Conservation (phyloP, 2,329 filamentous ascomycete species). For the Teratosphaeria destructans region DNA sequence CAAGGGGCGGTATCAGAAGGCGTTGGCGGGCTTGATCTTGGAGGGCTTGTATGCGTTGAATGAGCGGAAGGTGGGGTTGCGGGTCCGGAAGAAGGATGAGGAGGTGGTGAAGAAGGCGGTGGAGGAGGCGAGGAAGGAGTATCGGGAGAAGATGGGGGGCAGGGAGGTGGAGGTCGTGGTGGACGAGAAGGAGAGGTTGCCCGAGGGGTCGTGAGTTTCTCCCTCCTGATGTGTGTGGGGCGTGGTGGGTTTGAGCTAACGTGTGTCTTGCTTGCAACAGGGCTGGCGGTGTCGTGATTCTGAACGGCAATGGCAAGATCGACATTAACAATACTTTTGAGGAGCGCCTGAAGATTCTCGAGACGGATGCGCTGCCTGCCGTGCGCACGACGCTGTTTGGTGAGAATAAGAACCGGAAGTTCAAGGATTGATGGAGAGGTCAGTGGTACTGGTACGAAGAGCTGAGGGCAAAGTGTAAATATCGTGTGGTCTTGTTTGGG, state of each 20-base stretch:
- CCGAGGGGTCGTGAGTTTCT: conserved; percentile 67
- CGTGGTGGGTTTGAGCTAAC: neutral
- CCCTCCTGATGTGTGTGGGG: neutral
- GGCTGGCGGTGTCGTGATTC: conserved; percentile 69
- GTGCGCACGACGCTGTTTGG: conserved; percentile 84
- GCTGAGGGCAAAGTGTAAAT: neutral
- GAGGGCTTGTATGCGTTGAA: conserved; percentile 83
- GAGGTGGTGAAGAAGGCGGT: conserved; percentile 68
- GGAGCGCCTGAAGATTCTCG: conserved; percentile 73
- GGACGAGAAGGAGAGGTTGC: conserved; percentile 68
- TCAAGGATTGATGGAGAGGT: conserved; percentile 62
- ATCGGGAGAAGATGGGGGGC: conserved; percentile 61
- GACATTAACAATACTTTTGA: conserved; percentile 98
- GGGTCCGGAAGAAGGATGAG: conserved; percentile 70
- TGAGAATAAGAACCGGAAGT: conserved; percentile 89
- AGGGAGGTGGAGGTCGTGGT: conserved; percentile 60
- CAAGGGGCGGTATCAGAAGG: conserved; percentile 60
- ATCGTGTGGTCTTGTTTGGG: neutral
- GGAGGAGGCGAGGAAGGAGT: conserved; percentile 66
- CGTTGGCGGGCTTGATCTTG: conserved; percentile 71
- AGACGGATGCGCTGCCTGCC: conserved; percentile 72
- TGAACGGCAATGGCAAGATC: conserved; percentile 83
- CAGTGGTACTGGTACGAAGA: neutral
- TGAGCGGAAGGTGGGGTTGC: conserved; percentile 65
- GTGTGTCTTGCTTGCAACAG: conserved; percentile 37